Evolutionary conservation across 208 protist genomes (phyloP).

Genomic region (Crithidia acanthocephali): DNA sequence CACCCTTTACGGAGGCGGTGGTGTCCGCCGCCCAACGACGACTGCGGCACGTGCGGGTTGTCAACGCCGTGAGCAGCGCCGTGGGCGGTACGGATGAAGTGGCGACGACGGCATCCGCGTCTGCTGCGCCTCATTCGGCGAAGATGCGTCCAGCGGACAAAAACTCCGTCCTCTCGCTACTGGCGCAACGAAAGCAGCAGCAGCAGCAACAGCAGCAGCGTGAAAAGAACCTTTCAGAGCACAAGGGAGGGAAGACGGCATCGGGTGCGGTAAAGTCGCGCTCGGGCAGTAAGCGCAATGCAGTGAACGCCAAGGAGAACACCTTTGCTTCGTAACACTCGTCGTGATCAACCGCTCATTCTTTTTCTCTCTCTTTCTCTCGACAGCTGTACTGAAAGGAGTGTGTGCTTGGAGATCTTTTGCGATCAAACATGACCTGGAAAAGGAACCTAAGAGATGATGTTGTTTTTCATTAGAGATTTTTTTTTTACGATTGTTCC

Average conservation of each 20-base stretch:
- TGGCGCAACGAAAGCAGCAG: constrained; percentile 10
- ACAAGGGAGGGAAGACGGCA: background rate
- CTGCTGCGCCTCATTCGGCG: background rate
- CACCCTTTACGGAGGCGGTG: constrained; percentile 45
- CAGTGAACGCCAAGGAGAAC: constrained; percentile 3
- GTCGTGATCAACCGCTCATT: background rate
- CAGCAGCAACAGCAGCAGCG: constrained; percentile 15
- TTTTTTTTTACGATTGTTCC: too few species aligned
- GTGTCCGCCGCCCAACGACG: constrained; percentile 26
- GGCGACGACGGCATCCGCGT: background rate
- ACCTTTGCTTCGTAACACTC: background rate
- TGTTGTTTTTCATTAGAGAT: too few species aligned
- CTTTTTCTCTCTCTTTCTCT: background rate
- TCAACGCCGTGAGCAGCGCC: constrained; percentile 1
- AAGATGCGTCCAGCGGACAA: constrained; percentile 14
- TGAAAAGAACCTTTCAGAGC: background rate
- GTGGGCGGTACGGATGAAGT: background rate
- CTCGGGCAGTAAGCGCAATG: background rate
- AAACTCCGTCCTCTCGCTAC: background rate
- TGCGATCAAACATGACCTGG: too few species aligned
- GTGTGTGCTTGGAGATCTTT: too few species aligned
- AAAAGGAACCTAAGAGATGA: too few species aligned
- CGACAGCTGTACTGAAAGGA: background rate
- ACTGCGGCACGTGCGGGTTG: constrained; percentile 24
- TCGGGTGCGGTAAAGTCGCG: background rate